Evolutionary conservation across 805 yeast species (phyloP).

Genomic region (Kodamaea restingae): DNA sequence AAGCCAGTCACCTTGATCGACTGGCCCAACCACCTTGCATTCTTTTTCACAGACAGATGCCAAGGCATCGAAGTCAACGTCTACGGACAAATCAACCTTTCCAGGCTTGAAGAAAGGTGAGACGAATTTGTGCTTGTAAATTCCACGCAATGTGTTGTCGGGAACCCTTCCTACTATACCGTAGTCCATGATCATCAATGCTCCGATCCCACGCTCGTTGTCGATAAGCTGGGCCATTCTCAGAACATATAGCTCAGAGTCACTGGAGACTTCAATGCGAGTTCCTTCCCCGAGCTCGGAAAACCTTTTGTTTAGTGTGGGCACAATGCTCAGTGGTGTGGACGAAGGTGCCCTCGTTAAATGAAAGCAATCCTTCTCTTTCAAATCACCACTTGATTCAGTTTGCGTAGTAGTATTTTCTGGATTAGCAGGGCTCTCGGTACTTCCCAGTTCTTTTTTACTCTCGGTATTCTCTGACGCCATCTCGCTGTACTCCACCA

Average conservation of each 20-base stretch:
- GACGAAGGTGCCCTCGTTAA: conserved; percentile 54
- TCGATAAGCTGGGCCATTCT: conserved; percentile 48
- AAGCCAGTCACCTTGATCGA: conserved; percentile 76
- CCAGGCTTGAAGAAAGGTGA: conserved; percentile 77
- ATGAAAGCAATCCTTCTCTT: conserved; percentile 34
- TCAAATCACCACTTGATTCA: too few relatives aligned
- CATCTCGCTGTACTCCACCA: conserved; percentile 56
- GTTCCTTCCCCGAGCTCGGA: conserved; percentile 51
- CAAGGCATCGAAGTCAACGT: conserved; percentile 73
- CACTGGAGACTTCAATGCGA: conserved; percentile 71
- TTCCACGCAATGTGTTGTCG: conserved; percentile 69
- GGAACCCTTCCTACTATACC: conserved; percentile 65
- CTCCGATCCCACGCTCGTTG: conserved; percentile 46
- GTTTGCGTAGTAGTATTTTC: too few relatives aligned
- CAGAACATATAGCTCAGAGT: conserved; percentile 54
- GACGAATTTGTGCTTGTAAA: conserved; percentile 65
- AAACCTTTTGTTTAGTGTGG: conserved; percentile 48
- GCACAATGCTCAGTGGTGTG: conserved; percentile 60
- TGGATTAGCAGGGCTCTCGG: too few relatives aligned
- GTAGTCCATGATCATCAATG: conserved; percentile 72
- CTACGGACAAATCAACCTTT: conserved; percentile 74
- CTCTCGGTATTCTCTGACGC: background rate
- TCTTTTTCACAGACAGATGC: conserved; percentile 20
- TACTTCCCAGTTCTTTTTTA: conserved; percentile 7
- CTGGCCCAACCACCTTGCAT: conserved; percentile 48